Evolutionary conservation across 441 rosid genomes (phyloP).

Genomic region (Macaranga tanarius): DNA sequence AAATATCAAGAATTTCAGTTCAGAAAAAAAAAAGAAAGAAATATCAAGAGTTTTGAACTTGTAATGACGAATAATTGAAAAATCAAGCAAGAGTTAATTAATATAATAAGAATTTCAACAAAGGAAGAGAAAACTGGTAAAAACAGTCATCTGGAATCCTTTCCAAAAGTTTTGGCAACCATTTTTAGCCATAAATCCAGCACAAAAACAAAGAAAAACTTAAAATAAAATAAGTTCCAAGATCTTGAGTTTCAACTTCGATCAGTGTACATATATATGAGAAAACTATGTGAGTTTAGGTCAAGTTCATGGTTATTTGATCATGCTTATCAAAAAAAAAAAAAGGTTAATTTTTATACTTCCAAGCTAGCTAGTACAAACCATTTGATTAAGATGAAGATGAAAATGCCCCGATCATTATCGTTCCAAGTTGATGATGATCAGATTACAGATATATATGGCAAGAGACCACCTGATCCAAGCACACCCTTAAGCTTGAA

Average conservation of each 20-base stretch:
- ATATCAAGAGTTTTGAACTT: no score
- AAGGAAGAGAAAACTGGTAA: background rate
- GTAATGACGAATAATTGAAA: background rate
- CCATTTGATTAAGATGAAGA: slow-evolving; percentile 12
- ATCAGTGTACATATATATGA: background rate
- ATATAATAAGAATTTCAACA: background rate
- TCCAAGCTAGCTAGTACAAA: background rate
- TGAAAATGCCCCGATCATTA: slow-evolving; percentile 6
- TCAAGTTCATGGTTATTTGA: background rate
- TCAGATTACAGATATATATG: background rate
- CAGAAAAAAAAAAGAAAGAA: no score
- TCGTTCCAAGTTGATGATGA: slow-evolving; percentile 11
- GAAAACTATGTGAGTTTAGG: background rate
- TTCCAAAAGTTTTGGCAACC: background rate
- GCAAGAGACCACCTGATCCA: background rate
- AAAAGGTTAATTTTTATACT: background rate
- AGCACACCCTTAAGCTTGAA: background rate
- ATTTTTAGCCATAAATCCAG: background rate
- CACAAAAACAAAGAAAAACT: background rate
- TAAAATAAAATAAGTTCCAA: background rate
- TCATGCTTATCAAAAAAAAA: no score
- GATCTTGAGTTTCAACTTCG: slow-evolving; percentile 3
- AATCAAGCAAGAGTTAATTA: background rate
- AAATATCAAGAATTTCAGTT: no score
- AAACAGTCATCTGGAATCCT: background rate